Conservation (phyloP, 1,284 basidiomycete genomes). For the Tilletiopsis washingtonensis region DNA sequence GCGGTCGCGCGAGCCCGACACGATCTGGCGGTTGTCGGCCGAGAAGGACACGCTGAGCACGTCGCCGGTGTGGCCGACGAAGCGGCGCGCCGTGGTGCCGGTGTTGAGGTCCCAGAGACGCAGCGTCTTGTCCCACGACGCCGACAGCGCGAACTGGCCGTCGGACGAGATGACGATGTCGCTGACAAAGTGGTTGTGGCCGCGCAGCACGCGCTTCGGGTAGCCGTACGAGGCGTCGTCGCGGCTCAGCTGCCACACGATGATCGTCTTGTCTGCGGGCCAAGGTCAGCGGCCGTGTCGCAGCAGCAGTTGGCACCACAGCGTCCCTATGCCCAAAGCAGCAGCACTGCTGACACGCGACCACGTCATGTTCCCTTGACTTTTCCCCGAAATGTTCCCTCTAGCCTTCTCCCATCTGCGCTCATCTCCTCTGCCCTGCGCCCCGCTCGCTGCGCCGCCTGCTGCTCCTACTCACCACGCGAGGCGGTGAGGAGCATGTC, state of each 20-base stretch:
- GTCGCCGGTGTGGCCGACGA: conserved; percentile 96
- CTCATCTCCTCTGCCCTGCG: too few relatives aligned
- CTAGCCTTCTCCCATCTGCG: too few relatives aligned
- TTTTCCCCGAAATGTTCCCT: too few relatives aligned
- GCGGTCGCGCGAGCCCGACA: conserved; percentile 91
- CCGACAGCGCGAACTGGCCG: conserved; percentile 97
- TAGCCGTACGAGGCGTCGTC: conserved; percentile 59
- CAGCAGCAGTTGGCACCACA: not conserved
- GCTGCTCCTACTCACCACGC: conserved; percentile 65
- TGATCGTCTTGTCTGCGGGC: conserved; percentile 84
- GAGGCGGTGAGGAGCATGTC: conserved; percentile 96
- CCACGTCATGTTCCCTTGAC: too few relatives aligned
- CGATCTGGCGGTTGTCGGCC: conserved; percentile 65
- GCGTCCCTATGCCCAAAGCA: too few relatives aligned
- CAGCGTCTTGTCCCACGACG: conserved; percentile 99
- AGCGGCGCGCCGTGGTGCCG: conserved; percentile 55
- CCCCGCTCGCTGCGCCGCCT: too few relatives aligned
- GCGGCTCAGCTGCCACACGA: conserved; percentile 97
- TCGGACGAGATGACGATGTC: conserved; percentile 85
- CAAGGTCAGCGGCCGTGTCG: not conserved
- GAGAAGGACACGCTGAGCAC: conserved; percentile 63
- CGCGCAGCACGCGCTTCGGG: conserved; percentile 85
- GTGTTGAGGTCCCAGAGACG: conserved; percentile 73
- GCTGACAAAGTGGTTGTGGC: conserved; percentile 99
- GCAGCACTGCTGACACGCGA: too few relatives aligned